Conservation (phyloP, 2,329 filamentous ascomycete species). For the Verticillium klebahnii region DNA sequence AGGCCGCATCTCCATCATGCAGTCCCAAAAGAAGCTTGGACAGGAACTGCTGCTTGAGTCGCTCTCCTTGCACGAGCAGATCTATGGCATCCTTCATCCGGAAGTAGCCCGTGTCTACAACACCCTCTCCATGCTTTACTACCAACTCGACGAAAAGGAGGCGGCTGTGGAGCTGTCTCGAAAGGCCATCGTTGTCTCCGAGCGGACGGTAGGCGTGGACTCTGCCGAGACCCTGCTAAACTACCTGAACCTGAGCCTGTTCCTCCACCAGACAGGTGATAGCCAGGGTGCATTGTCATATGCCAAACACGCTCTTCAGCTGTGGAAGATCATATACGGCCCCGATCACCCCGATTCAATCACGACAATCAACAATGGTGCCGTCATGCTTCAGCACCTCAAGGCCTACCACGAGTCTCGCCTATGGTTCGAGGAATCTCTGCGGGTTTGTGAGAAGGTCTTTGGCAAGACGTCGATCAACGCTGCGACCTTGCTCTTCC, state of each 20-base stretch:
- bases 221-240: conserved; percentile 90
- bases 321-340: conserved; percentile 98
- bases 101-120: conserved; percentile 96
- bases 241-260: conserved; percentile 92
- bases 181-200: conserved; percentile 93
- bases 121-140: conserved; percentile 91
- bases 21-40: conserved; percentile 91
- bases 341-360: conserved; percentile 93
- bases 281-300: conserved; percentile 84
- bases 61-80: conserved; percentile 93
- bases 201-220: conserved; percentile 90
- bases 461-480: conserved; percentile 89
- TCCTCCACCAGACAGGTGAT: conserved; percentile 88
- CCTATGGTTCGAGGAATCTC: conserved; percentile 92
- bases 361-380: conserved; percentile 97
- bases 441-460: conserved; percentile 82
- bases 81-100: conserved; percentile 94
- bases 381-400: conserved; percentile 94
- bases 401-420: conserved; percentile 94
- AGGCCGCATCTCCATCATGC: conserved; percentile 90
- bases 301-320: conserved; percentile 84
- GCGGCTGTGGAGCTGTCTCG: conserved; percentile 91
- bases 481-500: conserved; percentile 92
- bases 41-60: conserved; percentile 96
- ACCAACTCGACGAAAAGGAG: conserved; percentile 95